Conservation (phyloP, 2,329 filamentous ascomycete species). For the Beauveria scarabaeidicola region DNA sequence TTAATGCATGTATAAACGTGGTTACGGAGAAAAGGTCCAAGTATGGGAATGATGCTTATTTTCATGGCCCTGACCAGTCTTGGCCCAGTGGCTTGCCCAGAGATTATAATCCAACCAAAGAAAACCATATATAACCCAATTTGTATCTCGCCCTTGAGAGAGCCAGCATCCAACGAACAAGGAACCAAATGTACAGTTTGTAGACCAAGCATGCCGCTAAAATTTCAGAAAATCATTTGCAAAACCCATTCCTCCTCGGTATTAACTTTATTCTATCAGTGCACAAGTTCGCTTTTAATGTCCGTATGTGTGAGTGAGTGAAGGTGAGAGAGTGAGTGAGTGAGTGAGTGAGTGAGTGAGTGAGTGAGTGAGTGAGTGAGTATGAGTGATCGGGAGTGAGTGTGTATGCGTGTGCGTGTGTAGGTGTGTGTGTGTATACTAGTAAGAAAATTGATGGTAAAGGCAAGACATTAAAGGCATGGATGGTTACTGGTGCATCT, state of each 20-base stretch:
- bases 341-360: too few relatives aligned
- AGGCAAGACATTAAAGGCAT: background rate
- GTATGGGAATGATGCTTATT: background rate
- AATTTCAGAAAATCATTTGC: background rate
- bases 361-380: too few relatives aligned
- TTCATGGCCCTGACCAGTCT: background rate
- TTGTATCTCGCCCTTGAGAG: background rate
- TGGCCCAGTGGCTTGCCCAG: background rate
- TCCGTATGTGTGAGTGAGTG: background rate
- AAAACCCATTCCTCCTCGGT: background rate
- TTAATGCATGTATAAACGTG: background rate
- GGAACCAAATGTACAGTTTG: slow-evolving; percentile 6
- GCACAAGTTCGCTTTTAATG: slow-evolving; percentile 4
- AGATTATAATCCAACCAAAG: background rate
- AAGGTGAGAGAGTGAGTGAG: background rate
- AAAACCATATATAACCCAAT: slow-evolving; percentile 8
- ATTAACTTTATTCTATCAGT: slow-evolving; percentile 7
- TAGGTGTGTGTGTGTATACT: background rate
- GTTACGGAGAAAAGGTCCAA: background rate
- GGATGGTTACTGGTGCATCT: background rate
- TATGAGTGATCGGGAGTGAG: too few relatives aligned
- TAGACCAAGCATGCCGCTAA: slow-evolving; percentile 7
- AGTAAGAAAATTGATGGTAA: background rate
- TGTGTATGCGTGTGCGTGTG: background rate
- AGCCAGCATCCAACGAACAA: background rate